Evolutionary conservation across 2,329 filamentous ascomycete genomes (phyloP).

Genomic region (Harringtonia lauricola): DNA sequence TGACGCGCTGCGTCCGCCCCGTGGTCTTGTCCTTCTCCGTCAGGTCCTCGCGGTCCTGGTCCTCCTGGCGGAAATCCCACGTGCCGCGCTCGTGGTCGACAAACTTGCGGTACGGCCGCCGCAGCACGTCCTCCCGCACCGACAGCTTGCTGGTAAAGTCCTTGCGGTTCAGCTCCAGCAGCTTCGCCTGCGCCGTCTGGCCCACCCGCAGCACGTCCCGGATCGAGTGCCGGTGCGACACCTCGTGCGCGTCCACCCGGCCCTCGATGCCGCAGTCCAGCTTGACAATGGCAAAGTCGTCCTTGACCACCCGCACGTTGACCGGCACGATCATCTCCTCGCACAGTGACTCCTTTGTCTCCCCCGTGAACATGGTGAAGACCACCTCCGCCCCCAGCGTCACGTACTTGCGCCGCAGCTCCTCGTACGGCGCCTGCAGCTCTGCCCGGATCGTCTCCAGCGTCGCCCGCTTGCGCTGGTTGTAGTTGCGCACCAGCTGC

Average conservation of each 20-base stretch:
- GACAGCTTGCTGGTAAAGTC: slow-evolving; percentile 76
- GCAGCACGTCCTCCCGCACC: slow-evolving; percentile 70
- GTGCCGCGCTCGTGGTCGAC: slow-evolving; percentile 65
- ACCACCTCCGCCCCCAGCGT: slow-evolving; percentile 63
- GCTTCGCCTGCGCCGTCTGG: slow-evolving; percentile 80
- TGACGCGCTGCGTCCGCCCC: slow-evolving; percentile 81
- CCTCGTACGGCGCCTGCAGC: slow-evolving; percentile 85
- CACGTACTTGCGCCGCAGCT: slow-evolving; percentile 73
- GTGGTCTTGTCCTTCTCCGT: slow-evolving; percentile 78
- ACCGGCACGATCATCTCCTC: slow-evolving; percentile 91
- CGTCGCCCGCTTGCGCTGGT: slow-evolving; percentile 88
- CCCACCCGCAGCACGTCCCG: slow-evolving; percentile 65
- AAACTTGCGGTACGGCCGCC: slow-evolving; percentile 57
- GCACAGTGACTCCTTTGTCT: slow-evolving; percentile 71
- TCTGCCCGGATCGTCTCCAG: slow-evolving; percentile 94
- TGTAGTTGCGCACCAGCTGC: slow-evolving; percentile 85
- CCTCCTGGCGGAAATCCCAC: slow-evolving; percentile 80
- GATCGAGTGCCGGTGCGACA: slow-evolving; percentile 61
- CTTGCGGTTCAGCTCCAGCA: slow-evolving; percentile 79
- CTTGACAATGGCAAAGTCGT: slow-evolving; percentile 86
- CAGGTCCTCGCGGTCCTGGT: slow-evolving; percentile 69
- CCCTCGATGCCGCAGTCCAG: slow-evolving; percentile 93
- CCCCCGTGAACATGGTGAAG: slow-evolving; percentile 94
- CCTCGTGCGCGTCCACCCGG: slow-evolving; percentile 70
- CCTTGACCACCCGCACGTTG: slow-evolving; percentile 76